Evolutionary conservation across 495 filamentous ascomycete species (phyloP), one percentile per base, ranked within the genome.

Genomic region (Evansstolkia leycettana): DNA sequence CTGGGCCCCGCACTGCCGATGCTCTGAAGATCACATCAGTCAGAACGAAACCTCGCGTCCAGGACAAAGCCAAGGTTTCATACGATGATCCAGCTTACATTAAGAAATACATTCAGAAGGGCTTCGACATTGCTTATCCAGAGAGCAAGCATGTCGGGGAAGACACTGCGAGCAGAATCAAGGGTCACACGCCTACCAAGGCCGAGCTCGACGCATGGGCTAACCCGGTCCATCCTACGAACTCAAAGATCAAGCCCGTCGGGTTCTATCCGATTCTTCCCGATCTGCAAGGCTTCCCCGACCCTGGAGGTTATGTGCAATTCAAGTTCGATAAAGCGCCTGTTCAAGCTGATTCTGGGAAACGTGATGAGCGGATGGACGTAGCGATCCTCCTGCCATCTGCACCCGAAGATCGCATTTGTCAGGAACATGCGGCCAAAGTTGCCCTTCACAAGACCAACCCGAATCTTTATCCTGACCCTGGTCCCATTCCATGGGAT

Each of bases 291-390:
- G 82, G 83, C 7, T 78, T 88, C 50, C 80, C 87, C n/a, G 84
- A 94, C 52, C 77, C 76, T 17, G 84, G 84, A 36, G 77, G 78
- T 11, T 95, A 85, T 54, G 75, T 92, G 38, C 74, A 88, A 8
- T 75, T 87, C 58, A 95, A 96, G 43, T 95, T 95, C 60, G 67
- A 71, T 27, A 84, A 78, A 31, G 85, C 89, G 39, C 89, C 90
- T 0, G 70, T 86, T 6, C 58, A 67, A 23, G 52, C 69, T 12
- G 62, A 65, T 8, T 52, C 47, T 30, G 53, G 57, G 6, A 69
- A 60, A 43, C 87, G 89, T 51, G 90, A 96, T 52, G 66, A 68
- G 30, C 80, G 92, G 20, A 74, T 96, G 39, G 82, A 92, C 39
- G 72, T 78, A 25, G 82, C 76, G 39, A 57, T 98, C 28, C 66